Evolutionary conservation across 2,329 filamentous ascomycete species (phyloP), one percentile per base, ranked within the genome.

Genomic region (Claviceps lovelessii): DNA sequence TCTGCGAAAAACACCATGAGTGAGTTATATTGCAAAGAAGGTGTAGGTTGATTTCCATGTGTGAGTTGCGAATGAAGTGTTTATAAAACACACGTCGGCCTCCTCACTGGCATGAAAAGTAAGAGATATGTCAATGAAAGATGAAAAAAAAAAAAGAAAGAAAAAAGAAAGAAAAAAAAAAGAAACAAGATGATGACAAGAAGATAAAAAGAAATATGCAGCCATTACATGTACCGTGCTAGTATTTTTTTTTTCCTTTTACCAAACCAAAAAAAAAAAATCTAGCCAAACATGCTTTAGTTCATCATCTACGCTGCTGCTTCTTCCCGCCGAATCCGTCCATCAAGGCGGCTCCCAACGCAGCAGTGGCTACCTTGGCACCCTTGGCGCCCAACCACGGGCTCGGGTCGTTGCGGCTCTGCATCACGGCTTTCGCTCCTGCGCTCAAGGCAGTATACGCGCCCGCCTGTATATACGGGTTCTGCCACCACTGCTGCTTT

Each of bases 351-450:
- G 75, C 75, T 19, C 74, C 73, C 1, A 78, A 56, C 2, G 75
- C 75, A 2, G 74, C 74, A 2, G 73, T 73, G 1, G 73, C 75
- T 3, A 77, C 65, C 53, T 73, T 74, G 48, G 72, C 72, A 5
- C 74, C 75, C 58, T 77, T 77, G 11, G 72, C 63, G 0, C 75
- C 73, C 5, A 73, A 63, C 75, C 75, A 78, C 1, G 69, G 64
- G 2, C 74, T 71, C 1, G 69, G 67, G 17, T 76, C 71, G 49
- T 72, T 68, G 51, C 73, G 72, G 50, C 72, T 67, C 50, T 72
- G 68, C 65, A 76, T 72, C 9, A 73, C 73, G 3, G 75, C 73
- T 50, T 76, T 67, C 1, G 74, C 75, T 41, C 74, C 75, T 0
- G 75, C 75, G 39, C 72, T 69, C 1, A 77, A 62, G 3, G 75